A percentile compares a stretch with the other conserved stretches of the same genome.
Evolutionary conservation across 2,329 filamentous ascomycete genomes (phyloP).

Genomic region (Penicillium sp.): DNA sequence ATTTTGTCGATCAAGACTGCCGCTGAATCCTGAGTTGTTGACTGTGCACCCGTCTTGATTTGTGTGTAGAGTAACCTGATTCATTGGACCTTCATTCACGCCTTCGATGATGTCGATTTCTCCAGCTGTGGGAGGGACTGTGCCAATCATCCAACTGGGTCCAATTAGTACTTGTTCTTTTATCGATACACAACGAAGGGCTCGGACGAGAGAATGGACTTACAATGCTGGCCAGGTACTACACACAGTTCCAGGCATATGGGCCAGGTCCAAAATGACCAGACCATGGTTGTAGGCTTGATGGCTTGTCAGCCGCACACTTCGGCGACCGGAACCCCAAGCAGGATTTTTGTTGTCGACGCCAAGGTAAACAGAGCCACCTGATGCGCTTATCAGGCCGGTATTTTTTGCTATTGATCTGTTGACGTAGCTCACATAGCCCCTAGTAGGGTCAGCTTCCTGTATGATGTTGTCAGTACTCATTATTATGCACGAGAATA

Average conservation of each 20-base stretch:
- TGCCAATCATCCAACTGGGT: constrained; percentile 58
- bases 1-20: constrained; percentile 52
- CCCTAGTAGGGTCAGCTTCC: constrained; percentile 67
- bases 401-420: constrained; percentile 56
- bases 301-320: constrained; percentile 69
- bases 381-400: constrained; percentile 59
- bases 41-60: constrained; percentile 57
- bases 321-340: constrained; percentile 62
- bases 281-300: constrained; percentile 65
- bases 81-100: constrained; percentile 62
- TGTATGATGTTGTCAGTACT: constrained; percentile 11
- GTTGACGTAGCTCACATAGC: constrained; percentile 70
- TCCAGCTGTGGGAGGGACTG: constrained; percentile 67
- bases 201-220: constrained; percentile 1
- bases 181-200: background rate
- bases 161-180: background rate
- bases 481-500: background rate
- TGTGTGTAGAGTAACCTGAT: constrained; percentile 70
- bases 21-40: constrained; percentile 48
- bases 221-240: constrained; percentile 72
- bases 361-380: constrained; percentile 65
- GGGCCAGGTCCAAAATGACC: constrained; percentile 69
- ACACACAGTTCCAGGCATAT: constrained; percentile 71
- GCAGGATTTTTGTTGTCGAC: constrained; percentile 63
- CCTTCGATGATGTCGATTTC: constrained; percentile 83